These are phyloP conservation scores for Chlorella vulgaris DNA, from an alignment of 139 green algal genomes.

Conservation along the genomic window DNA sequence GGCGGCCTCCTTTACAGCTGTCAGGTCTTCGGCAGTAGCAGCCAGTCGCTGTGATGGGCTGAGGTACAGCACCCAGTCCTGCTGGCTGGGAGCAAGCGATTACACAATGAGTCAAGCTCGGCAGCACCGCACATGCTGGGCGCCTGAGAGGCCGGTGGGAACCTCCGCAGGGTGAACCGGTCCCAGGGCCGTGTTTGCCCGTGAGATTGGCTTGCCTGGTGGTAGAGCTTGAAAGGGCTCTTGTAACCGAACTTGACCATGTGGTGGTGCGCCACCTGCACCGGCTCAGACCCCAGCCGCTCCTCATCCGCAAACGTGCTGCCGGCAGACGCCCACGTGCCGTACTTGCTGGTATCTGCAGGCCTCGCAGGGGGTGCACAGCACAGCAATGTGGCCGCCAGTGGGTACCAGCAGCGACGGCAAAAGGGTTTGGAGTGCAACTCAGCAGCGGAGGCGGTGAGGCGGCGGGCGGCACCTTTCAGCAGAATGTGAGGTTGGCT, in stretches of 20 bases:
- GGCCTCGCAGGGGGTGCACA: no score
- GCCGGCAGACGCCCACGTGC: neutral
- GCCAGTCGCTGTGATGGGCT: neutral
- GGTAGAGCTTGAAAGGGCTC: constrained; percentile 1
- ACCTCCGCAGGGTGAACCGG: neutral
- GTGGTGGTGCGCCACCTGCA: neutral
- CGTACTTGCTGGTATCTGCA: constrained; percentile 27
- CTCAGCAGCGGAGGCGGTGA: no score
- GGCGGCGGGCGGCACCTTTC: neutral
- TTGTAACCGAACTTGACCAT: constrained; percentile 5
- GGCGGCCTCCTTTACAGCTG: neutral
- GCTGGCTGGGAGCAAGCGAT: neutral
- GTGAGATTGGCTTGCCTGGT: neutral
- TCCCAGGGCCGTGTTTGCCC: neutral
- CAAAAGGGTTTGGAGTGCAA: no score
- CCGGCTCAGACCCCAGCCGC: neutral
- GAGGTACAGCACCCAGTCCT: constrained; percentile 33
- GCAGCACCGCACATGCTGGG: neutral
- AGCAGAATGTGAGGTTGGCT: neutral
- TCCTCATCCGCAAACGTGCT: neutral
- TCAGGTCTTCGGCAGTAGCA: neutral
- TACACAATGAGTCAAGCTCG: neutral
- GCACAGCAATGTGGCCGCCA: no score
- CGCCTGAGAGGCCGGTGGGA: neutral
- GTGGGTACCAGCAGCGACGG: no score